phyloP scores from a whole-genome alignment of 257 asterid species.

The Petunia axillaris region DNA sequence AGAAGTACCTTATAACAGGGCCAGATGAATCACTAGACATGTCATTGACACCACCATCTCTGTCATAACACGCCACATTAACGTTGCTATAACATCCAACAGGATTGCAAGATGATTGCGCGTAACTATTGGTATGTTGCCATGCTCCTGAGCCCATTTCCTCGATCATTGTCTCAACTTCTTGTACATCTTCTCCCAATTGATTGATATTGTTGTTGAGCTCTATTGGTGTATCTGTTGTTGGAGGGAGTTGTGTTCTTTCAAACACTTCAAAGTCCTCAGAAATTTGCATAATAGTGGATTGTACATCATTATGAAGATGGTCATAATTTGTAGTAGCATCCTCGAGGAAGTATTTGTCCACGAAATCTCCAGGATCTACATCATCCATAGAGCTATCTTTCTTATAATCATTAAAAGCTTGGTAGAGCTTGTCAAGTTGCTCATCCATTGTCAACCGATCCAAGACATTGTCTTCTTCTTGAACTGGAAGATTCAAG shows the following conservation, averaged over 20 bases:
- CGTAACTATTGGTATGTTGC: background rate
- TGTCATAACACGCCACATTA: background rate
- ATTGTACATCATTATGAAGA: background rate
- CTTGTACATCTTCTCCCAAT: conserved; percentile 1
- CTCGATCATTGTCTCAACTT: conserved; percentile 8
- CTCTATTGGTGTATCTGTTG: background rate
- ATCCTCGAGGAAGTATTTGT: background rate
- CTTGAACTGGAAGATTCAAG: background rate
- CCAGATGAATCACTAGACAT: background rate
- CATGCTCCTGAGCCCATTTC: conserved; percentile 2
- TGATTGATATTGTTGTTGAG: background rate
- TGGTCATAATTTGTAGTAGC: background rate
- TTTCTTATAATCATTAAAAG: conserved; percentile 21
- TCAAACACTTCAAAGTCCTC: conserved; percentile 23
- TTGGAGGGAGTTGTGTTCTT: background rate
- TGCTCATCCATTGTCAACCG: background rate
- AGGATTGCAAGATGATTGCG: background rate
- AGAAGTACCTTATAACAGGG: conserved; percentile 24
- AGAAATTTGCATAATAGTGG: background rate
- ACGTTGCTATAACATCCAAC: background rate
- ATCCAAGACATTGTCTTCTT: background rate
- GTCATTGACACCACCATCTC: background rate
- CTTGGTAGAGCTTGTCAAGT: conserved; percentile 22
- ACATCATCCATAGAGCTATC: background rate
- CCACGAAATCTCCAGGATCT: conserved; percentile 12